These are phyloP conservation scores for Aquanectria penicillioides DNA, from an alignment of 2,329 filamentous ascomycete species.

Conservation along the genomic window DNA sequence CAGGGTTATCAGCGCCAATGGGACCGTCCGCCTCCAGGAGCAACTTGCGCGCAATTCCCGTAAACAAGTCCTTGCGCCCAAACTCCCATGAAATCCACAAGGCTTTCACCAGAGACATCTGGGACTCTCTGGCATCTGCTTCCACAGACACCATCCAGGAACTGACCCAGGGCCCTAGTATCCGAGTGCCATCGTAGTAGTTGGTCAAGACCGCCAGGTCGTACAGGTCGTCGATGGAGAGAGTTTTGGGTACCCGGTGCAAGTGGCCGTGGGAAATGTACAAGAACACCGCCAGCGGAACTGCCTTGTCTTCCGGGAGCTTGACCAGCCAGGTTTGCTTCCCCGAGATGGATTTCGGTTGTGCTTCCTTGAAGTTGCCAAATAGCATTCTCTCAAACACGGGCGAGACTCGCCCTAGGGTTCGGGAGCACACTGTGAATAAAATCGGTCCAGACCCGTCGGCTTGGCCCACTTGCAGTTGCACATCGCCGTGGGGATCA, in stretches of 20 bases:
- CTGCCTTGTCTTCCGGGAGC: slow-evolving; percentile 45
- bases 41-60: slow-evolving; percentile 33
- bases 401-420: slow-evolving; percentile 38
- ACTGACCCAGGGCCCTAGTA: slow-evolving; percentile 40
- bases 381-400: slow-evolving; percentile 45
- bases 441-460: not conserved
- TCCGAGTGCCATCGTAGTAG: slow-evolving; percentile 43
- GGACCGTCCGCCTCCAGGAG: slow-evolving; percentile 30
- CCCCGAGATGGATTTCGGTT: not conserved
- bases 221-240: slow-evolving; percentile 40
- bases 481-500: slow-evolving; percentile 25
- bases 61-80: slow-evolving; percentile 38
- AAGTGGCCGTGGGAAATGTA: slow-evolving; percentile 45
- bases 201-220: slow-evolving; percentile 42
- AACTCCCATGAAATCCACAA: slow-evolving; percentile 47
- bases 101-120: slow-evolving; percentile 34
- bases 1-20: slow-evolving; percentile 19
- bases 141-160: slow-evolving; percentile 31
- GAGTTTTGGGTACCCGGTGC: slow-evolving; percentile 33
- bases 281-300: slow-evolving; percentile 41
- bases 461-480: slow-evolving; percentile 15
- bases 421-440: slow-evolving; percentile 42
- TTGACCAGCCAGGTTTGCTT: slow-evolving; percentile 39
- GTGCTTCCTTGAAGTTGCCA: slow-evolving; percentile 40
- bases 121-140: slow-evolving; percentile 24